Evolutionary conservation across 441 rosid genomes (phyloP).

Genomic region (Metrosideros polymorpha): DNA sequence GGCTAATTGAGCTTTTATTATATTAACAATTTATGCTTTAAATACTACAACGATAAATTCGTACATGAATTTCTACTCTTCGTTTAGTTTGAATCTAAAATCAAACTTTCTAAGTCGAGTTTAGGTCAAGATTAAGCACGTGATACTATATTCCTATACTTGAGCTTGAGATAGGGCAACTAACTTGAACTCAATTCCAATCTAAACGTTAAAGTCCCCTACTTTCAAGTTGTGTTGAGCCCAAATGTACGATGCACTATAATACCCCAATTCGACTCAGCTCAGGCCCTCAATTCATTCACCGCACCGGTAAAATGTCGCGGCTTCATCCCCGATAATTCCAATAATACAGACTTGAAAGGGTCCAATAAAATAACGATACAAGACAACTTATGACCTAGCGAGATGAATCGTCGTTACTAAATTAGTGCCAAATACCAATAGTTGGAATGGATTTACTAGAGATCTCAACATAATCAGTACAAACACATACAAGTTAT

Average conservation of each 20-base stretch:
- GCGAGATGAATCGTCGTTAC: neutral
- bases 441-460: too few species aligned
- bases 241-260: neutral
- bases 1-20: neutral
- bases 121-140: neutral
- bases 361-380: neutral
- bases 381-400: neutral
- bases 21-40: neutral
- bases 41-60: neutral
- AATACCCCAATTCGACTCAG: neutral
- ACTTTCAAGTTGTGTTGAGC: neutral
- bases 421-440: neutral
- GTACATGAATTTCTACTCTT: neutral
- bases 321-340: neutral
- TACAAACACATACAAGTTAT: neutral
- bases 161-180: neutral
- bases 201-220: too few species aligned
- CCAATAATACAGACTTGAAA: neutral
- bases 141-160: neutral
- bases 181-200: neutral
- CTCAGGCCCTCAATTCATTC: neutral
- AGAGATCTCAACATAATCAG: neutral
- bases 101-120: neutral
- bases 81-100: neutral
- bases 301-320: neutral